Evolutionary conservation across 805 yeast genomes (phyloP).

Genomic region (Candida palmyrensis): DNA sequence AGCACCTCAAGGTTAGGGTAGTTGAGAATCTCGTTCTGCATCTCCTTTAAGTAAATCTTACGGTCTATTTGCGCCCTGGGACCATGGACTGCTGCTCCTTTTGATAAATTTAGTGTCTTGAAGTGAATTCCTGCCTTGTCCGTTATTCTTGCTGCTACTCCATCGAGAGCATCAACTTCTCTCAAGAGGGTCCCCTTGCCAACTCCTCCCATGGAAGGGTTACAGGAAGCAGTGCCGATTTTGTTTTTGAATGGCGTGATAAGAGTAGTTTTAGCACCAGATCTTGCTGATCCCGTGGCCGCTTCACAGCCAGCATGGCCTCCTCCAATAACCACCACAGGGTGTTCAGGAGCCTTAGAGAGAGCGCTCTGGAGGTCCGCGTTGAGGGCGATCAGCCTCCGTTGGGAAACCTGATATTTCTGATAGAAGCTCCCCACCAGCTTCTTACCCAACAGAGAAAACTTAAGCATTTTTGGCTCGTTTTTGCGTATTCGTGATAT

Average conservation of each 20-base stretch:
- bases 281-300: slow-evolving; percentile 84
- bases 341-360: slow-evolving; percentile 30
- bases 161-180: slow-evolving; percentile 96
- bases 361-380: slow-evolving; percentile 31
- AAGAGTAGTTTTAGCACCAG: slow-evolving; percentile 66
- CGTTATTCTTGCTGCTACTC: slow-evolving; percentile 80
- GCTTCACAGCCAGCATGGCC: slow-evolving; percentile 99
- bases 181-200: slow-evolving; percentile 91
- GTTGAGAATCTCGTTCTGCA: slow-evolving; percentile 61
- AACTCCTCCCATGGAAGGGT: slow-evolving; percentile 97
- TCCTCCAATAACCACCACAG: slow-evolving; percentile 90
- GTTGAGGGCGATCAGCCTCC: slow-evolving; percentile 24
- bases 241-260: slow-evolving; percentile 72
- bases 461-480: too few species aligned
- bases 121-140: slow-evolving; percentile 92
- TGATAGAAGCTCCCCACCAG: too few species aligned
- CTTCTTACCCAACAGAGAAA: slow-evolving; percentile 1
- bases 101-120: slow-evolving; percentile 75
- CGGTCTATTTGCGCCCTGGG: slow-evolving; percentile 97
- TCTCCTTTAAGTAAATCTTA: slow-evolving; percentile 64
- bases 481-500: too few species aligned
- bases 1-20: slow-evolving; percentile 55
- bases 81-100: slow-evolving; percentile 98
- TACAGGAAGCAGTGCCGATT: slow-evolving; percentile 94
- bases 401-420: too few species aligned